Evolutionary conservation across 108 stramenopile species (phyloP), one percentile per base, ranked within the genome.

Genomic region (Pseudonitzschia delicatissima): DNA sequence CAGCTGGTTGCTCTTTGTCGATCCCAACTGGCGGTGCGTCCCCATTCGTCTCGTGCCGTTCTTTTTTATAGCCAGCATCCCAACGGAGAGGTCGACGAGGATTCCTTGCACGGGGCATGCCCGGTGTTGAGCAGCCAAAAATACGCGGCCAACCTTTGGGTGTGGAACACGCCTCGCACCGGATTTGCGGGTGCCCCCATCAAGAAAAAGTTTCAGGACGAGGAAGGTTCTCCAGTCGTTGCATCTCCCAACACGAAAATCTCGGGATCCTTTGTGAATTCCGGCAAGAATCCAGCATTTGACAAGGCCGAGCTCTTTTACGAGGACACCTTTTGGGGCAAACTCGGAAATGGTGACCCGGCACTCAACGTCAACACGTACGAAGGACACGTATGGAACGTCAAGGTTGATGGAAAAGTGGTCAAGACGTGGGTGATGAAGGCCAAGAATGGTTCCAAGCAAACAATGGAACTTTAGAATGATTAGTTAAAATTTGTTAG

Each of bases 71-170:
- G 78, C 40, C 93, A 93, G 59, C 51, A 79, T 31, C 88, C 94
- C 18, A 91, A 93, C 72, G 94, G 94, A 25, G 61, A 73, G 13
- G 69, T 64, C 0, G 96, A 96, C 72, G 27, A 67, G 21, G 57
- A 37, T 5, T 81, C 82, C 5, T 29, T 86, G 47, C 97, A 98
- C 74, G 96, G 94, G 7, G 98, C 89, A 28, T 98, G 98, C 85
- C 96, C 59, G 64, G 86, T 77, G 15, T 51, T 82, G 21, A 47
- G 20, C 20, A 53, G 78, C 13, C 73, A 79, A 57, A 91, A 94
- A 62, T 90, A 83, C 72, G 90, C 93, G 27, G 86, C 85, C 17
- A 89, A 90, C 72, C 73, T 90, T 15, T 90, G 81, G 82, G 87
- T 88, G 79, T 85, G 81, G 84, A 85, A 85, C 66, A 78, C 79